These are phyloP conservation scores for Schwanniomyces polymorphus DNA, from an alignment of 805 yeast genomes.

Conservation along the genomic window DNA sequence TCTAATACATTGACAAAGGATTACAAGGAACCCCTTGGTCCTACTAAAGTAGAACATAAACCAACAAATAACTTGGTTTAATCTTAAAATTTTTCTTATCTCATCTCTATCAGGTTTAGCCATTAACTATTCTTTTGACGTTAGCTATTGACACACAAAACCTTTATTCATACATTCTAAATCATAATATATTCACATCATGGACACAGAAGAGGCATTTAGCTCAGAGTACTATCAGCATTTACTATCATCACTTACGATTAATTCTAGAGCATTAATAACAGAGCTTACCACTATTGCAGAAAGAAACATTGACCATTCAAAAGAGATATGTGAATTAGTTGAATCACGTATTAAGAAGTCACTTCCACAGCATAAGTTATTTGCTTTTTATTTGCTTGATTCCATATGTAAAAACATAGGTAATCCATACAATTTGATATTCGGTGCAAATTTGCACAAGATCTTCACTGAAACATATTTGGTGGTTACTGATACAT, in stretches of 20 bases:
- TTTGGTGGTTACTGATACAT: conserved; percentile 37
- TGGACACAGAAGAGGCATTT: conserved; percentile 20
- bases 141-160: neutral
- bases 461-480: conserved; percentile 39
- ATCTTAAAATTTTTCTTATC: neutral
- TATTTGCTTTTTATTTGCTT: conserved; percentile 35
- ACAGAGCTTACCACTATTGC: conserved; percentile 40
- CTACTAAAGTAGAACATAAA: neutral
- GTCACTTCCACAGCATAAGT: conserved; percentile 39
- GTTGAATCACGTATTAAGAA: conserved; percentile 36
- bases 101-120: neutral
- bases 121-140: neutral
- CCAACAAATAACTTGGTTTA: neutral
- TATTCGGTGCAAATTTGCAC: conserved; percentile 35
- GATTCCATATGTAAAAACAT: conserved; percentile 44
- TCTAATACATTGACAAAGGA: neutral
- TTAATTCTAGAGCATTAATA: conserved; percentile 37
- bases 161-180: neutral
- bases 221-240: conserved; percentile 29
- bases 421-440: conserved; percentile 43
- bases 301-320: conserved; percentile 28
- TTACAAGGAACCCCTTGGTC: neutral
- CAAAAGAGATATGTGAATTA: conserved; percentile 30
- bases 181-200: neutral
- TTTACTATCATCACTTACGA: conserved; percentile 32